These are phyloP conservation scores for Meyerozyma carpophila DNA, from an alignment of 1,139 yeast genomes.

Conservation along the genomic window DNA sequence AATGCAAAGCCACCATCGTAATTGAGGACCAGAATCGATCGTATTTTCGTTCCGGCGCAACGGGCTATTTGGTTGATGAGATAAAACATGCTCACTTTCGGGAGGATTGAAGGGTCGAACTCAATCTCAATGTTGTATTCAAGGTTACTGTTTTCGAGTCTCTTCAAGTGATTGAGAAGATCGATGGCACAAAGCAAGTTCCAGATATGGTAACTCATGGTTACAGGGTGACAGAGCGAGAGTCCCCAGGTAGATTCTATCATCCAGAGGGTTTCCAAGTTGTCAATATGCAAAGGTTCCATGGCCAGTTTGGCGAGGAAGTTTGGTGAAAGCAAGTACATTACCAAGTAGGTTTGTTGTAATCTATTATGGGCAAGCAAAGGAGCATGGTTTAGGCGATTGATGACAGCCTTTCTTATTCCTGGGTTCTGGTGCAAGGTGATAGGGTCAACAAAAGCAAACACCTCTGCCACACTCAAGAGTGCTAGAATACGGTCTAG, in stretches of 20 bases:
- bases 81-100: conserved; percentile 9
- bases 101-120: conserved; percentile 15
- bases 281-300: conserved; percentile 4
- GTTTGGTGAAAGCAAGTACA: conserved; percentile 11
- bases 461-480: not conserved
- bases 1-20: conserved; percentile 11
- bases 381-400: conserved; percentile 4
- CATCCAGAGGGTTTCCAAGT: conserved; percentile 2
- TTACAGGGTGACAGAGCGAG: conserved; percentile 6
- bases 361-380: conserved; percentile 11
- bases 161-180: conserved; percentile 8
- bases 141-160: conserved; percentile 2
- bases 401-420: conserved; percentile 1
- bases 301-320: conserved; percentile 8
- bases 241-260: conserved; percentile 5
- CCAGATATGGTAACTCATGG: conserved; percentile 19
- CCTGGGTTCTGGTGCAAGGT: not conserved
- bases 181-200: conserved; percentile 14
- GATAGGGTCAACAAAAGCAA: not conserved
- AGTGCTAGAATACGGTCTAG: conserved; percentile 1
- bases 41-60: conserved; percentile 2
- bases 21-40: conserved; percentile 8
- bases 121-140: conserved; percentile 19
- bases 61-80: conserved; percentile 6
- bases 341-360: conserved; percentile 10